phyloP scores from a whole-genome alignment of 192 early-diverging fungal genomes.

The Phlyctochytrium planicorne region DNA sequence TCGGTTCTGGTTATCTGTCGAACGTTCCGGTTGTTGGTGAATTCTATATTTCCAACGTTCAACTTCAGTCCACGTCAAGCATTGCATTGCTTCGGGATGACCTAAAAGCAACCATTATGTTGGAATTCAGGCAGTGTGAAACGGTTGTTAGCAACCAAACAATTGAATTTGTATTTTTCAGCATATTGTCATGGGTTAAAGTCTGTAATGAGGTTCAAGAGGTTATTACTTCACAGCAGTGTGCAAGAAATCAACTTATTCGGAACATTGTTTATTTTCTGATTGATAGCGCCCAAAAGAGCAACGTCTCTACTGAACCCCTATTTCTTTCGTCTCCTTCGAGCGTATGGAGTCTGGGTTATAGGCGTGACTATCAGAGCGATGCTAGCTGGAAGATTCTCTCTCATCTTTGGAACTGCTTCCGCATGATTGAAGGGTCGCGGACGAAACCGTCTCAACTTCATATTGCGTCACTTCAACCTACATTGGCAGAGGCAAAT shows the following conservation, averaged over 20 bases:
- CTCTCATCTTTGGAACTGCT: constrained; percentile 60
- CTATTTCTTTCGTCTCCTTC: constrained; percentile 66
- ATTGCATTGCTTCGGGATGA: no score
- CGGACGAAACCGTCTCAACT: not conserved
- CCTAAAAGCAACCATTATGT: no score
- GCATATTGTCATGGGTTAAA: no score
- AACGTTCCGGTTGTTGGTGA: no score
- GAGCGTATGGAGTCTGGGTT: constrained; percentile 59
- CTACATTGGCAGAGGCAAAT: not conserved
- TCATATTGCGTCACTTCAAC: not conserved
- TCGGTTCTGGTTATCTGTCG: no score
- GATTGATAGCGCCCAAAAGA: constrained; percentile 37
- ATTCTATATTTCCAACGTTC: no score
- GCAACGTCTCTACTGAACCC: constrained; percentile 50
- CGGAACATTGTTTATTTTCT: constrained; percentile 47
- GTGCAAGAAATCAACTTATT: not conserved
- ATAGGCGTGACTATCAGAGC: constrained; percentile 55
- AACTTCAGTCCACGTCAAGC: no score
- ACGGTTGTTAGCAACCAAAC: no score
- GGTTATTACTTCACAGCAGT: no score
- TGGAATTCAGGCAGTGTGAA: no score
- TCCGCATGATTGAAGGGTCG: not conserved
- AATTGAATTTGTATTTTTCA: no score
- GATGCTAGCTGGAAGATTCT: constrained; percentile 79
- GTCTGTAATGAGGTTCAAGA: no score